phyloP scores from a whole-genome alignment of 2,329 filamentous ascomycete species.

The Pezicula radicicola region DNA sequence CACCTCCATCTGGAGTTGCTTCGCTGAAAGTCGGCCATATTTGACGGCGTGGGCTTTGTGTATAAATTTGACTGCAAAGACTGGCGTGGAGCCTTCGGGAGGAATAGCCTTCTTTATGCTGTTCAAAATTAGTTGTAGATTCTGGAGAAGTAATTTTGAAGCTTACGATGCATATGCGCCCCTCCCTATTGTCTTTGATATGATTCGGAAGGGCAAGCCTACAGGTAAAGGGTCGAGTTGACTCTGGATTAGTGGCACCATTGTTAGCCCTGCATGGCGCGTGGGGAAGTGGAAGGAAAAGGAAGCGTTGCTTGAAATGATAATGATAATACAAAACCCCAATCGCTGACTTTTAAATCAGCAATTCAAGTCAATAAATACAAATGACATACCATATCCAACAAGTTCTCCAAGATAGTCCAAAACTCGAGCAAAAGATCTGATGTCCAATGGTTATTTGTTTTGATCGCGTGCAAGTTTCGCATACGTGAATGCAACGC shows the following conservation, averaged over 20 bases:
- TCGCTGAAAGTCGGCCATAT: conserved; percentile 81
- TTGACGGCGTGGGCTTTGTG: conserved; percentile 93
- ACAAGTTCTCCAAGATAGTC: background rate
- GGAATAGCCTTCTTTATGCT: conserved; percentile 83
- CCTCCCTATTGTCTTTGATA: conserved; percentile 94
- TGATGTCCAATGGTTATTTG: conserved; percentile 21
- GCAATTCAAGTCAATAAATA: background rate
- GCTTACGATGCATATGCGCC: conserved; percentile 94
- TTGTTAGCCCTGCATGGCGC: conserved; percentile 20
- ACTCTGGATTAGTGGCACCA: conserved; percentile 57
- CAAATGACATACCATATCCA: conserved; percentile 22
- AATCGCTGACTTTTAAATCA: too few relatives aligned
- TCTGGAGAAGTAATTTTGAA: background rate
- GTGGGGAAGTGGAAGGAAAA: too few relatives aligned
- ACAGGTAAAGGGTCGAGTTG: conserved; percentile 83
- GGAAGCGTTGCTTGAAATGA: too few relatives aligned
- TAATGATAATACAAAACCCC: too few relatives aligned
- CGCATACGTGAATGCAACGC: conserved; percentile 13
- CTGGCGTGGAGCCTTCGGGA: conserved; percentile 60
- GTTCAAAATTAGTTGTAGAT: conserved; percentile 8
- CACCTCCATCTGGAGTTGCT: conserved; percentile 90
- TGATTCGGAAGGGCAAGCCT: conserved; percentile 86
- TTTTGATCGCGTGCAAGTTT: conserved; percentile 25
- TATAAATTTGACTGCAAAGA: conserved; percentile 98
- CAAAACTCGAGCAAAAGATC: background rate